Conservation (phyloP, 306 rosid genomes). For the Neltuma alba region DNA sequence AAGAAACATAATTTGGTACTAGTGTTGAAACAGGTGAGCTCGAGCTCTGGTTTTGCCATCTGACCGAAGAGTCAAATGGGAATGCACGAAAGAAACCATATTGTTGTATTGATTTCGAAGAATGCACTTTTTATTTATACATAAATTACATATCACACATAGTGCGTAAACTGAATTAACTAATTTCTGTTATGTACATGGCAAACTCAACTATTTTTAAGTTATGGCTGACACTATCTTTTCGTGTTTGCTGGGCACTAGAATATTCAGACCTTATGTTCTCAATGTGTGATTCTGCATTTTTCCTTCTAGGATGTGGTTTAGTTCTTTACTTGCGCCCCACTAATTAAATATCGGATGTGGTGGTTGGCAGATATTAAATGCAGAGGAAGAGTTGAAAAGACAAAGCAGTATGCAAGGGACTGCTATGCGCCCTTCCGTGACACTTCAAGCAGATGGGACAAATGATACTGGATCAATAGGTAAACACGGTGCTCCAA, state of each 20-base stretch:
- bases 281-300: not conserved
- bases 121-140: no score
- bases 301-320: not conserved
- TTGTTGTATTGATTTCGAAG: not conserved
- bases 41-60: conserved; percentile 1
- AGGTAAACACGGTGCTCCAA: conserved; percentile 54
- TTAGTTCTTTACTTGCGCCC: conserved; percentile 13
- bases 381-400: conserved; percentile 91
- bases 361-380: conserved; percentile 67
- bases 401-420: conserved; percentile 67
- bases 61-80: not conserved
- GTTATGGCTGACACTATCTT: not conserved
- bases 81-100: not conserved
- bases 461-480: conserved; percentile 69
- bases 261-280: not conserved
- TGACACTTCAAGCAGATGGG: conserved; percentile 64
- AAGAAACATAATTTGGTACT: conserved; percentile 86
- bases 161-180: not conserved
- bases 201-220: not conserved
- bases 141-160: not conserved
- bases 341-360: conserved; percentile 13
- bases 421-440: conserved; percentile 50
- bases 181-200: not conserved
- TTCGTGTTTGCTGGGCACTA: not conserved
- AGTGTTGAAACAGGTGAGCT: conserved; percentile 84